phyloP scores from a whole-genome alignment of 2,329 filamentous ascomycete species.

The Teratosphaeria viscida region DNA sequence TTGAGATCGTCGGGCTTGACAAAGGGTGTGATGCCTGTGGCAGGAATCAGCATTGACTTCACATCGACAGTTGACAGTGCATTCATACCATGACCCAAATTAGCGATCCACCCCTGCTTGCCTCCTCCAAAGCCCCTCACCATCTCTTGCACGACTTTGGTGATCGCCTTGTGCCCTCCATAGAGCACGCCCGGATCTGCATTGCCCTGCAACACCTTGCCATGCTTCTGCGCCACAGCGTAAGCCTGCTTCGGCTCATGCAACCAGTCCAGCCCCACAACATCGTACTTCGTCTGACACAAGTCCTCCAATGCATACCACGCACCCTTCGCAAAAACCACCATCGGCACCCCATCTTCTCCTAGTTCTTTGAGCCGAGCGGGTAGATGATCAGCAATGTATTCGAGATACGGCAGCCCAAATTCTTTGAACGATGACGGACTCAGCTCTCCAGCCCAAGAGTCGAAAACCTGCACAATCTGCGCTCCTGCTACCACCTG shows the following conservation, averaged over 20 bases:
- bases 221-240: slow-evolving; percentile 58
- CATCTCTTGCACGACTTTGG: slow-evolving; percentile 72
- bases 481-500: slow-evolving; percentile 92
- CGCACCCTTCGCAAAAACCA: slow-evolving; percentile 93
- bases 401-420: slow-evolving; percentile 72
- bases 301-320: slow-evolving; percentile 88
- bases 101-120: slow-evolving; percentile 92
- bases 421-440: slow-evolving; percentile 75
- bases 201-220: slow-evolving; percentile 82
- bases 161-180: slow-evolving; percentile 71
- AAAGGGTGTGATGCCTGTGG: slow-evolving; percentile 75
- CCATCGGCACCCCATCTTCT: slow-evolving; percentile 81
- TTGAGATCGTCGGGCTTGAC: slow-evolving; percentile 88
- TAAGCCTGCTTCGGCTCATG: slow-evolving; percentile 80
- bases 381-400: slow-evolving; percentile 75
- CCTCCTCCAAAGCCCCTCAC: slow-evolving; percentile 72
- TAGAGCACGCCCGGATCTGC: slow-evolving; percentile 91
- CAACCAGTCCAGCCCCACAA: slow-evolving; percentile 90
- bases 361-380: slow-evolving; percentile 61
- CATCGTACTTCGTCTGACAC: slow-evolving; percentile 82
- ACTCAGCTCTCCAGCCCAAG: slow-evolving; percentile 90
- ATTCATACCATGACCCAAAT: slow-evolving; percentile 78
- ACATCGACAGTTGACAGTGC: not conserved
- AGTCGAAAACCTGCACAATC: slow-evolving; percentile 94
- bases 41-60: slow-evolving; percentile 6